Base-by-base conservation (phyloP, 345 rosid genomes). In the Pelargonium nanum region DNA sequence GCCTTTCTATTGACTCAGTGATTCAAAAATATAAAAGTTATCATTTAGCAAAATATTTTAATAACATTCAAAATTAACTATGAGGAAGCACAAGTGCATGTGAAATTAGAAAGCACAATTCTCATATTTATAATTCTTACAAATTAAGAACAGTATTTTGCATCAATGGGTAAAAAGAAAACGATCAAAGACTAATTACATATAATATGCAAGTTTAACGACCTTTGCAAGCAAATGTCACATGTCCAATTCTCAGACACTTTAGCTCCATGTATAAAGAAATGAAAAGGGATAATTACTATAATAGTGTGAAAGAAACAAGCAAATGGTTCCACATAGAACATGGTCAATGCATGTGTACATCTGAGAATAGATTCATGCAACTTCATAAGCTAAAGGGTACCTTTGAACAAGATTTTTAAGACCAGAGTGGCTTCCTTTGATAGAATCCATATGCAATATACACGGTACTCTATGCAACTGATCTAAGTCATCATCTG, bases 391-490 rank as follows among this genome's bases (percentile, higher is more conserved):
- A 55, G 57, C 22, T 55, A 1, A 22, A 8, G 16, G 57, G 25
- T 86, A 93, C 99, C 97, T 89, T 71, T 93, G 99, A 60, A 90
- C 74, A 28, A 93, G 95, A 74, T 80, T 86, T 72, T 93, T 87
- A 64, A 93, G 95, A 24, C 99, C 96, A 13, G 89, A 81, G 65
- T 93, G 99, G 69, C 84, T 93, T 71, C 99, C 99, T 90, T 70
- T 93, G 56, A 93, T 85, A 57, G 99, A 90, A 73, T 93, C 99
- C 99, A 93, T 89, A 67, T 93, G 99, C 76, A 93, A 70, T 68
- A 93, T 81, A 67, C 99, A 93, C 19, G 99, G 97, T 22, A 90
- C 74, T 69, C 74, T 89, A 40, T 68, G 63, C 15, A 78, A 74
- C 67, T 72, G 76, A 57, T 65, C 72, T 40, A 73, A 48, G 19